Percentiles rank a stretch among this genome's conserved stretches.
Evolutionary conservation across 805 yeast species (phyloP).

Genomic region (Vanderwaltozyma verrucispora): DNA sequence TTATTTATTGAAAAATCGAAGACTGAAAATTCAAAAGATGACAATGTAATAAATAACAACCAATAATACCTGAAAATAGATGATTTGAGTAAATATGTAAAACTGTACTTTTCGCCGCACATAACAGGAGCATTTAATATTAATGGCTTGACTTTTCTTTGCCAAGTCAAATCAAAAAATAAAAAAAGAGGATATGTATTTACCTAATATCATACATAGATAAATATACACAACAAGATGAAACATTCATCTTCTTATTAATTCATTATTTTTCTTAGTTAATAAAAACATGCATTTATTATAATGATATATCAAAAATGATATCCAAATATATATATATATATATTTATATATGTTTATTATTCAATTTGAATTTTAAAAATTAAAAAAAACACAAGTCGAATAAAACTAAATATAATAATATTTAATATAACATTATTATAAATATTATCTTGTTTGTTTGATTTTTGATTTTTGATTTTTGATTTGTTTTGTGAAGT

Average conservation of each 20-base stretch:
- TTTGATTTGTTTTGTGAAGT: too few relatives aligned
- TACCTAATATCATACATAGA: too few relatives aligned
- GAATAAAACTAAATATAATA: not conserved
- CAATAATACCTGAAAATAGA: too few relatives aligned
- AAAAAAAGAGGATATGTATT: too few relatives aligned
- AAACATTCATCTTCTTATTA: too few relatives aligned
- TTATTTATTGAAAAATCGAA: not conserved
- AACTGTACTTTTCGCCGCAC: too few relatives aligned
- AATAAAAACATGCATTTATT: slow-evolving; percentile 13
- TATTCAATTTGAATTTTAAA: not conserved
- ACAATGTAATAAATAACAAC: too few relatives aligned
- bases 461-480: not conserved
- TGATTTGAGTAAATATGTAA: too few relatives aligned
- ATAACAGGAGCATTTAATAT: too few relatives aligned
- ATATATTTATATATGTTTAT: not conserved
- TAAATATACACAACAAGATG: too few relatives aligned
- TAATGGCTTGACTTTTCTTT: too few relatives aligned
- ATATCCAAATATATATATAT: slow-evolving; percentile 2
- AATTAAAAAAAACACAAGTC: not conserved
- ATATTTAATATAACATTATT: not conserved
- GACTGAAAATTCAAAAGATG: not conserved
- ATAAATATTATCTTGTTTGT: not conserved
- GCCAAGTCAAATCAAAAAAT: too few relatives aligned
- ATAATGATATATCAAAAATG: slow-evolving; percentile 5
- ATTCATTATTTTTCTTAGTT: not conserved